Conservation (phyloP, 1,139 yeast species). For the Yamadazyma sp. region DNA sequence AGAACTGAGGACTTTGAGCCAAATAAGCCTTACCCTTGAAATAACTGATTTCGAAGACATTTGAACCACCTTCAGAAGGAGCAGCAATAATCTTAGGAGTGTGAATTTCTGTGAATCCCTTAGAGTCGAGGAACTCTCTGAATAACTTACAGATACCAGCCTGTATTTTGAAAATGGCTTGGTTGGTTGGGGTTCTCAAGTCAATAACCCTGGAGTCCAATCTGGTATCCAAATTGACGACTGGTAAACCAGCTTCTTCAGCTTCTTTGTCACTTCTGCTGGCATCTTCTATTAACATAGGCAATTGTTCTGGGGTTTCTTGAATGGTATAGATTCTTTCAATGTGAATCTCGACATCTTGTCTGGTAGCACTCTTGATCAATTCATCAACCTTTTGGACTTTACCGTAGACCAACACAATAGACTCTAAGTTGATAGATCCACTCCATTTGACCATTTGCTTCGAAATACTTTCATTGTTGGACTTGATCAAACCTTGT, state of each 20-base stretch:
- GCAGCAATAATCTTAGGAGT: constrained; percentile 95
- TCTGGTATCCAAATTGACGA: constrained; percentile 94
- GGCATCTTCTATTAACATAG: constrained; percentile 94
- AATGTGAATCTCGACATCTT: constrained; percentile 83
- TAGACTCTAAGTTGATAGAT: constrained; percentile 79
- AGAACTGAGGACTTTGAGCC: constrained; percentile 97
- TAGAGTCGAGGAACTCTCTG: constrained; percentile 75
- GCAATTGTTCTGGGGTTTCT: constrained; percentile 90
- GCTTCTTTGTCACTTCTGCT: constrained; percentile 94
- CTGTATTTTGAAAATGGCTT: constrained; percentile 93
- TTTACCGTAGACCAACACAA: constrained; percentile 85
- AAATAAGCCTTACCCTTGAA: constrained; percentile 90
- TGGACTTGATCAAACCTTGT: constrained; percentile 80
- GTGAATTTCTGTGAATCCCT: constrained; percentile 84
- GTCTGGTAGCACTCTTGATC: constrained; percentile 87
- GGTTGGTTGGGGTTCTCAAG: constrained; percentile 93
- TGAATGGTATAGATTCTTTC: constrained; percentile 72
- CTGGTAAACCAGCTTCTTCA: constrained; percentile 86
- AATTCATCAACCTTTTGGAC: constrained; percentile 84
- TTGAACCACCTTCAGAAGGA: constrained; percentile 97
- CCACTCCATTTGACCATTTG: constrained; percentile 98
- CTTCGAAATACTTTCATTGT: constrained; percentile 66
- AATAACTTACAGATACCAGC: constrained; percentile 85
- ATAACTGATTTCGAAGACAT: constrained; percentile 89
- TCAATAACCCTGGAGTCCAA: constrained; percentile 94